Conservation (phyloP, 179 eudicot genomes). For the Sideroxylon spinosum region DNA sequence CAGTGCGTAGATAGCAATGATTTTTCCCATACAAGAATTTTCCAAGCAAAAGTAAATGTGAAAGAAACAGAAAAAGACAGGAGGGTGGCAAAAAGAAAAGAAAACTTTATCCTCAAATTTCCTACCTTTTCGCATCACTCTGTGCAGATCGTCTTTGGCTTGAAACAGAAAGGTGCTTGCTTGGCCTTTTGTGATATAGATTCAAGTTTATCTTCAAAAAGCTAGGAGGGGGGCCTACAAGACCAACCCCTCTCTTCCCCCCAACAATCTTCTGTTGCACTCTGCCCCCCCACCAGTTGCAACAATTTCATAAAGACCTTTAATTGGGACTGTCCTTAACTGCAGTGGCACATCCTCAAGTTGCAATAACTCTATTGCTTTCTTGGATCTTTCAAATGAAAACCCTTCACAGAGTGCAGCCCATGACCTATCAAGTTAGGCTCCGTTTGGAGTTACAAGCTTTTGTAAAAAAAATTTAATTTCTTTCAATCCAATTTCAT, state of each 20-base stretch:
- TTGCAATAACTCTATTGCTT: background rate
- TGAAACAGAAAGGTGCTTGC: conserved; percentile 21
- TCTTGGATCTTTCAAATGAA: background rate
- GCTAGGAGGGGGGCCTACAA: background rate
- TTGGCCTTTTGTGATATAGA: conserved; percentile 14
- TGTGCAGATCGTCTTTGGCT: conserved; percentile 2
- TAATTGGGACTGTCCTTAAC: background rate
- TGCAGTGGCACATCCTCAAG: background rate
- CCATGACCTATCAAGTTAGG: no score
- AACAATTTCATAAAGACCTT: conserved; percentile 8
- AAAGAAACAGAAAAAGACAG: conserved; percentile 6
- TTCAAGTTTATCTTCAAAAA: conserved; percentile 10
- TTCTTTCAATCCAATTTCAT: no score
- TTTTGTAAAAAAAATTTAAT: no score
- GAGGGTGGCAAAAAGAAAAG: background rate
- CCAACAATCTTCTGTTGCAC: background rate
- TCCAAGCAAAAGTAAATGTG: conserved; percentile 1
- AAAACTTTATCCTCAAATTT: conserved; percentile 17
- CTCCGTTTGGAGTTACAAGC: no score
- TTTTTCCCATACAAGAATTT: background rate
- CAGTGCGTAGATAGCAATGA: no score
- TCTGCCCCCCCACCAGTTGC: background rate
- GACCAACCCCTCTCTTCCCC: background rate
- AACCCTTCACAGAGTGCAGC: background rate
- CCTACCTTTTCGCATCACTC: conserved; percentile 13